phyloP scores from a whole-genome alignment of 192 early-diverging fungal species.

The Coemansia erecta region DNA sequence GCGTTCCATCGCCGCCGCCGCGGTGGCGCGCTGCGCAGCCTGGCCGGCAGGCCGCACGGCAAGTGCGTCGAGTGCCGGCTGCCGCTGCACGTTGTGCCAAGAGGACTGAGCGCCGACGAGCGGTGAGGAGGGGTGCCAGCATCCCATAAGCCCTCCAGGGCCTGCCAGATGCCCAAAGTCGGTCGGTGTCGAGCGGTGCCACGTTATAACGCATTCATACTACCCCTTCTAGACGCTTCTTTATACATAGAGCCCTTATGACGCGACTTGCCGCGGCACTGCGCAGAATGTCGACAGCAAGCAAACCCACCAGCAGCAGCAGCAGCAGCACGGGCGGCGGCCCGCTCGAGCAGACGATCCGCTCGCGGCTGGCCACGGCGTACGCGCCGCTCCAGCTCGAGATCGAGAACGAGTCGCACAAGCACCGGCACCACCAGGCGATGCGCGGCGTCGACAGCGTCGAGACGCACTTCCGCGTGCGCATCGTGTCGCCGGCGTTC shows the following conservation, averaged over 20 bases:
- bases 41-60: background rate
- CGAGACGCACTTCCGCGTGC: constrained; percentile 84
- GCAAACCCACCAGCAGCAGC: background rate
- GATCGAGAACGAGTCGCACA: constrained; percentile 75
- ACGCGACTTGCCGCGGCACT: background rate
- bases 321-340: too few relatives aligned
- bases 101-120: background rate
- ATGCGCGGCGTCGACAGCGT: constrained; percentile 76
- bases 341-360: constrained; percentile 23
- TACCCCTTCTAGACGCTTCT: too few relatives aligned
- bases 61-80: constrained; percentile 4
- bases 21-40: background rate
- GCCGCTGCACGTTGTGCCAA: constrained; percentile 7
- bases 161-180: too few relatives aligned
- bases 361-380: constrained; percentile 31
- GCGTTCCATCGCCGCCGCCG: constrained; percentile 13
- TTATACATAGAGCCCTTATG: too few relatives aligned
- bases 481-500: constrained; percentile 70
- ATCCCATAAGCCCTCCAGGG: too few relatives aligned
- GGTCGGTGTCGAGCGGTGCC: too few relatives aligned
- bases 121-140: too few relatives aligned
- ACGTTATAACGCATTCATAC: too few relatives aligned
- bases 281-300: constrained; percentile 1
- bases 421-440: constrained; percentile 79
- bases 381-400: constrained; percentile 62